Evolutionary conservation across 257 asterid genomes (phyloP), one percentile per base, ranked within the genome.

Genomic region (Paraleonurus japonicus): DNA sequence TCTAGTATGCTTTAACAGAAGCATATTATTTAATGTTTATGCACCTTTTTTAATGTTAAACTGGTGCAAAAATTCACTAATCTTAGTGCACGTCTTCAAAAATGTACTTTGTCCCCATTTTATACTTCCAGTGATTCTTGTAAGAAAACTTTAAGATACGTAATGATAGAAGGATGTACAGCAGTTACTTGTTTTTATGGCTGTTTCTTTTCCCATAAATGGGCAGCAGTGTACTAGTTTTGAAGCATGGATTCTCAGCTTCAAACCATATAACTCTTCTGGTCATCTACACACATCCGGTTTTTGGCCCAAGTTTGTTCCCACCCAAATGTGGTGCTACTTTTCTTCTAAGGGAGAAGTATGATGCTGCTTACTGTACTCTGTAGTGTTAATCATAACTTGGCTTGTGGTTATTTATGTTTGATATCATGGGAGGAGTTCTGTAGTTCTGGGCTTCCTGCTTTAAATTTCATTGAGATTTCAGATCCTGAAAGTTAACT

Each of bases 111-210:
- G 1, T 48, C 75, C 32, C 22, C 5, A 1, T 69, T 41, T 22
- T 10, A 22, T 55, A 41, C 24, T 23, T 24, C 65, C 60, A 2
- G 28, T 4, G 39, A 27, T 41, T 22, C 22, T 9, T 35, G 28
- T 50, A 48, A 33, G 17, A 37, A 57, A 9, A 23, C 33, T 17
- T 22, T 32, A 13, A 39, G 47, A 32, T 7, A 35, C 50, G 17
- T 48, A 23, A 65, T 65, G 39, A 24, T 47, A 10, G 10, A 23
- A 71, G 66, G 61, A 65, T 55, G 55, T 65, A 66, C 16, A 32
- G 61, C 19, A 11, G 10, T 58, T 51, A 33, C 47, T 75, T 24
- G 51, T 57, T 70, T 69, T 39, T 61, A 41, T 13, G 19, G 65
- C 50, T 53, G 30, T 69, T 61, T 11, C 61, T 53, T 57, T 45